Evolutionary conservation across 1,284 basidiomycete genomes (phyloP), one percentile per base, ranked within the genome.

Genomic region (Tylopilus sp.): DNA sequence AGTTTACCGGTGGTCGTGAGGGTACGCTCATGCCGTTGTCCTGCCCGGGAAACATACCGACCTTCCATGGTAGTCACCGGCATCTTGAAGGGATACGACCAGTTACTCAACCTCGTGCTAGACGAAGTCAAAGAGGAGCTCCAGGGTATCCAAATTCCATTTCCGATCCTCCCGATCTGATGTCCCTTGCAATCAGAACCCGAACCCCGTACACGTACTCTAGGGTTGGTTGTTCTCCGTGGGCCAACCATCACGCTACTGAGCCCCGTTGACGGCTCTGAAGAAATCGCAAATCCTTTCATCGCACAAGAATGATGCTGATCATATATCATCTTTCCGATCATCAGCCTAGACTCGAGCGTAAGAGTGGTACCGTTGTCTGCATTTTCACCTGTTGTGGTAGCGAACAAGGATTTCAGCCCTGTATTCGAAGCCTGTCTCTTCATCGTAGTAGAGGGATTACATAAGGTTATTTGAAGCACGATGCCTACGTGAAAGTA

Each of bases 1-100:
- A 97, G 72, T 98, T 99, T 65, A 92, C 92, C 23, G 96, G 96
- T 40, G 96, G 96, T 23, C 76, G 96, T 26, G 92, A 98, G 80
- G 94, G 95, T 92, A 56, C 42, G 75, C 67, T 25, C 18, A 3
- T 16, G 5, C 8, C 13, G 12, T n/a, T 16, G 16, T 23, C 34
- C 28, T 34, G 15, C 3, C 7, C 4, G 6, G 36, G 23, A 39
- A 37, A 2, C 37, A n/a, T 30, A 0, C 44, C 49, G 35, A 55
- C 43, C 21, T n/a, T 25, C 41, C 21, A 38, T 30, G 31, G 41
- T 63, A 98, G 97, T 98, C 39, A 89, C 84, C 15, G 96, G 96
- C 10, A 78, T 88, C 12, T 73, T 99, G 55, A 99, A 99, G 71
- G 96, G 96, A 12, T 98, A 86, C 64, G 97, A 99, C 71, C 95